Base-by-base conservation (phyloP, 345 rosid genomes). In the Microthlaspi erraticum region DNA sequence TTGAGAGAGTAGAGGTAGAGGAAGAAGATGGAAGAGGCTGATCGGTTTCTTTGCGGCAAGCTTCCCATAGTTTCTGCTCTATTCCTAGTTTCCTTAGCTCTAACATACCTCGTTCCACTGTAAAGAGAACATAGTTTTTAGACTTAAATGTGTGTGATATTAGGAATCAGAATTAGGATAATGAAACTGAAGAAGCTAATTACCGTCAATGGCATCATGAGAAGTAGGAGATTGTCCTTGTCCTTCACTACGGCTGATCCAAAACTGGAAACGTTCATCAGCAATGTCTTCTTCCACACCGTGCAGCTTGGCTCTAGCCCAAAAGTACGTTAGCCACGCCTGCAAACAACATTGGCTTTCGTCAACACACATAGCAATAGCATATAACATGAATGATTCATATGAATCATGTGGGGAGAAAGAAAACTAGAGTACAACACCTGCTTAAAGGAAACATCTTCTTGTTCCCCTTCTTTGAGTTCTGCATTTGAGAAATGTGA, bases 391-490 rank as follows among this genome's bases (percentile, higher is more conserved):
- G n/a, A n/a, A n/a, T n/a, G n/a, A n/a, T n/a, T n/a, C n/a, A n/a
- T n/a, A n/a, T n/a, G n/a, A n/a, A n/a, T n/a, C n/a, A n/a, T n/a
- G n/a, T n/a, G n/a, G n/a, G n/a, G n/a, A n/a, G n/a, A n/a, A n/a
- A n/a, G n/a, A n/a, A n/a, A 26, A 26, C 29, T 3, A 26, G 29
- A 26, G 29, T 26, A 26, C n/a, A n/a, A n/a, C n/a, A n/a, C 29
- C 93, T 87, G 84, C 74, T 91, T 94, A 81, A 94, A 94, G 74
- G 81, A 80, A 78, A 88, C 88, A 82, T 94, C 99, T 81, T 94
- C 96, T 60, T 88, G 82, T 80, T 94, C 95, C 61, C 65, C 86
- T 52, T 83, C 83, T 57, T 85, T 81, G 50, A 94, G 65, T 66
- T 84, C 99, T 94, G 90, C 82, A 81, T 66, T 66, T 43, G 37